Evolutionary conservation across 805 yeast species (phyloP).

Genomic region (Sugiyamaella marilandica): DNA sequence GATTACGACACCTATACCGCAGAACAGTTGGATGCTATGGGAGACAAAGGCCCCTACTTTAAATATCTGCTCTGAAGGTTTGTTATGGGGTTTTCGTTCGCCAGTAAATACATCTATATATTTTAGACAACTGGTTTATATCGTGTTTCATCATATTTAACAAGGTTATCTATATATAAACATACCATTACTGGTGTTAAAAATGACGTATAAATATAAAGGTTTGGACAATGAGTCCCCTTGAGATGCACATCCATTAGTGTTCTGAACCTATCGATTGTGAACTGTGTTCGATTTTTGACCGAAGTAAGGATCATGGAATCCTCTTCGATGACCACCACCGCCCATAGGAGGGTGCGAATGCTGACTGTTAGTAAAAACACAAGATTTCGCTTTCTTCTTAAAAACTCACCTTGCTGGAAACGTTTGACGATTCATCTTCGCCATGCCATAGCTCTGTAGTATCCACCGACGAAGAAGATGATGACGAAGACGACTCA

Average conservation of each 20-base stretch:
- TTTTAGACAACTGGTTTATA: no score
- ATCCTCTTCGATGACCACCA: constrained; percentile 14
- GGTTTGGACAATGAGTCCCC: no score
- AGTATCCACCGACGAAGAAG: constrained; percentile 15
- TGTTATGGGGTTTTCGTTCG: background rate
- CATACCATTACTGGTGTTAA: constrained; percentile 43
- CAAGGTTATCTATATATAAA: background rate
- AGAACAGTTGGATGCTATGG: constrained; percentile 25
- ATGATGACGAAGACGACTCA: constrained; percentile 22
- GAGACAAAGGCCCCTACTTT: constrained; percentile 22
- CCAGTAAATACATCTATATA: no score
- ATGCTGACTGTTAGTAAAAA: no score
- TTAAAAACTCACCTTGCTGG: no score
- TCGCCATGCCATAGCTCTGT: constrained; percentile 23
- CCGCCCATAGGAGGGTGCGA: background rate
- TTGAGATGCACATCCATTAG: no score
- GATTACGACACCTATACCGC: constrained; percentile 30
- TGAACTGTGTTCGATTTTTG: background rate
- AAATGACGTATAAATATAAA: constrained; percentile 52
- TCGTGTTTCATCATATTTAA: no score
- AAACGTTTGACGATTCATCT: background rate
- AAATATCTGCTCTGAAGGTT: constrained; percentile 2
- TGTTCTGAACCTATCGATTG: background rate
- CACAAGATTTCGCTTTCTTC: no score
- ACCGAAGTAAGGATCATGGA: constrained; percentile 17